These are phyloP conservation scores for Penicillium aurantiogriseum DNA, from an alignment of 2,329 filamentous ascomycete species.

Conservation along the genomic window DNA sequence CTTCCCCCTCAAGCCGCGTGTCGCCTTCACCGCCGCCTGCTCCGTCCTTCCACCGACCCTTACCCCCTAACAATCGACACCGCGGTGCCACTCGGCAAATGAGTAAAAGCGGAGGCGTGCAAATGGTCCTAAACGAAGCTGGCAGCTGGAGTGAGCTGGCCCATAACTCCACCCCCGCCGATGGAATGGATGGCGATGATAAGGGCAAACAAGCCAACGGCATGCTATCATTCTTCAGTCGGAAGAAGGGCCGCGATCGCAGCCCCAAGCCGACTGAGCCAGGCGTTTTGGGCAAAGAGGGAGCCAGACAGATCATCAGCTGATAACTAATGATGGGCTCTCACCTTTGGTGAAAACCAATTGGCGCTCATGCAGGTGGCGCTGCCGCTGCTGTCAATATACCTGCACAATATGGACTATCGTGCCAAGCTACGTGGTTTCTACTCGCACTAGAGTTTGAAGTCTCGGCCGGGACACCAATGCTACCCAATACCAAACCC, in stretches of 20 bases:
- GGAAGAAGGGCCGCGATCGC: slow-evolving; percentile 85
- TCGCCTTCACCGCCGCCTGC: slow-evolving; percentile 29
- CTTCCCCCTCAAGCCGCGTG: slow-evolving; percentile 29
- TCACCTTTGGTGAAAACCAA: background rate
- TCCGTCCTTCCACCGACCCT: slow-evolving; percentile 42
- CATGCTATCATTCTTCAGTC: slow-evolving; percentile 84
- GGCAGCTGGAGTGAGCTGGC: slow-evolving; percentile 91
- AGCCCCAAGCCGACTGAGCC: slow-evolving; percentile 93
- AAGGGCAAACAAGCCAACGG: slow-evolving; percentile 57
- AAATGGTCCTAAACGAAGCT: slow-evolving; percentile 84
- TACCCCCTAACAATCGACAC: slow-evolving; percentile 45
- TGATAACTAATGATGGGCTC: slow-evolving; percentile 36
- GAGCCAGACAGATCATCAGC: slow-evolving; percentile 77
- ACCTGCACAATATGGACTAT: background rate
- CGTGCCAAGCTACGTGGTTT: background rate
- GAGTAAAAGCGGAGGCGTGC: slow-evolving; percentile 78
- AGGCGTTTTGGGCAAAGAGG: slow-evolving; percentile 92
- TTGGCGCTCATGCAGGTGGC: background rate
- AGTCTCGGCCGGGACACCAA: background rate
- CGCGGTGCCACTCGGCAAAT: slow-evolving; percentile 67
- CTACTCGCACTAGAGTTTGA: background rate
- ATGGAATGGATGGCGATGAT: slow-evolving; percentile 51
- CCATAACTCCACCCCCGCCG: slow-evolving; percentile 68
- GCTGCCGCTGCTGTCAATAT: background rate
- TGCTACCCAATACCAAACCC: background rate